Evolutionary conservation across 768 basidiomycete genomes (phyloP), one percentile per base, ranked within the genome.

Genomic region (Agrocybe chaxingu): DNA sequence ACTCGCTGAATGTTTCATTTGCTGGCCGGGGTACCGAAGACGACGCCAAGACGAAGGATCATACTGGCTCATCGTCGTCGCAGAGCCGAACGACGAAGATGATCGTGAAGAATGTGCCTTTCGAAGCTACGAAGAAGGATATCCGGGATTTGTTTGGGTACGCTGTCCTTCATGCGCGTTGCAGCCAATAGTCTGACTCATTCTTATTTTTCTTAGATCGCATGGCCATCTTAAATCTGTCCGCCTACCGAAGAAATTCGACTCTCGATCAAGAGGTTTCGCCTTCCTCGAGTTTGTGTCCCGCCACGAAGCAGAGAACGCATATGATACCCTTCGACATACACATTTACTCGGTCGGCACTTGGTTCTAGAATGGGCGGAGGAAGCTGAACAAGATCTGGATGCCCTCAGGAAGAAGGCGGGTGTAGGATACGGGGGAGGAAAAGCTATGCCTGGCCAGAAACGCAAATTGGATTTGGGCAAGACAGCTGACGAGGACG

Each of bases 101-200:
- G 79, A 84, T 98, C 45, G 92, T 98, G 57, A 98, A 98, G 82
- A 99, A 99, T 61, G 79, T 98, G 47, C 94, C 97, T 36, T 99
- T 99, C 72, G 97, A 99, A 68, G 92, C 88, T 40, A 87, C 87
- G 38, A 92, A 89, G 75, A 93, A 89, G 71, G 97, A 99, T 58
- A 78, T 99, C 19, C 76, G 89, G 48, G 88, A 90, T 54, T 67
- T 98, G 33, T 97, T 98, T 66, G 79, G 87, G 92, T 95, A 56
- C 49, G 87, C 77, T 16, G 13, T 37, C 19, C 45, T 31, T 33
- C 8, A 13, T 43, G 43, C 9, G 39, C n/a, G 16, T 16, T 30
- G 7, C 47, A 35, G 41, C n/a, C n/a, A n/a, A 24, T 16, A 42
- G 30, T 38, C 43, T 34, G n/a, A 30, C 39, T 36, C 47, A 33